Base-by-base conservation (phyloP, 2,329 filamentous ascomycete genomes). In the Colletotrichum endophyticum region DNA sequence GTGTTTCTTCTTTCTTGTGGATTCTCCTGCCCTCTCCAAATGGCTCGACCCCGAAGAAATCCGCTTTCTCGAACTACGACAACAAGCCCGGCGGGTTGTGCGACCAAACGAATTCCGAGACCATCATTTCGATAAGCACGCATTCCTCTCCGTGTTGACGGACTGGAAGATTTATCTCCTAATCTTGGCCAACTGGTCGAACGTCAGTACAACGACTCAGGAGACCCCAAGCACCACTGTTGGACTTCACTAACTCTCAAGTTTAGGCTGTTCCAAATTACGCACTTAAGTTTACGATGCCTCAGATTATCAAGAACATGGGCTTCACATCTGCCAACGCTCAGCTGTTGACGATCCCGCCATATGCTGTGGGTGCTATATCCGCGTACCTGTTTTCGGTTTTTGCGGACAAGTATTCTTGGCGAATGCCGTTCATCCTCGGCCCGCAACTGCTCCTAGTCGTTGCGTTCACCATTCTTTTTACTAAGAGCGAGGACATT, bases 131-230 rank as follows among this genome's bases (percentile, higher is more conserved):
- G 81, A 84, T 70, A 81, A 80, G 77, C 74, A 80, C 1, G 79
- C 82, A 2, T 79, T 87, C n/a, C 78, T 84, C 9, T 83, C 84
- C 8, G 87, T 89, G 5, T 70, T 89, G 1, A 82, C 81, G 8
- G 88, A 90, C 79, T 89, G 87, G 84, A 88, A 90, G 80, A 86
- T 86, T 16, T 86, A 84, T 75, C 79, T 85, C 12, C 77, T 89
- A 8, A 85, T 86, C 27, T 81, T 89, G 22, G 83, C 84, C 67
- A 87, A 85, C 79, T 86, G 84, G 84, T 87, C 83, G 25, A 87
- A 87, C 62, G 81, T 86, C 0, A 53, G 44, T 53, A 49, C 16
- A n/a, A n/a, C 39, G 39, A 44, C 39, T 22, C 8, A 11, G 39
- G 1, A 49, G 16, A 15, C 39, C 19, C 19, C 39, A 11, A 12